Base-by-base conservation (phyloP, 129 eudicot species). In the Tanacetum coccineum region DNA sequence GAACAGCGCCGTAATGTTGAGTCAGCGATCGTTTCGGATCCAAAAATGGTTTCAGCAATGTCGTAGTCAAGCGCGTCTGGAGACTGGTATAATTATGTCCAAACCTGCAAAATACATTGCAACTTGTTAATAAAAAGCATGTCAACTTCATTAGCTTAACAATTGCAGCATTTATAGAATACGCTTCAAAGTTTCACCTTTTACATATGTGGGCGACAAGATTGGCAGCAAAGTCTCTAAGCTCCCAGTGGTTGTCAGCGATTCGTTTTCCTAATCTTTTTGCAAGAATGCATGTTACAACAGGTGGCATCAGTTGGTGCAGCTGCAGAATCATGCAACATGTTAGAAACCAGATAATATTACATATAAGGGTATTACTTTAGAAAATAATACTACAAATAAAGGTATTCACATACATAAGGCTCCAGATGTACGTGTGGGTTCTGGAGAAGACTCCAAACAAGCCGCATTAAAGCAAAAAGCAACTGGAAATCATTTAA, bases 1-100 rank as follows among this genome's bases (percentile, higher is more conserved):
- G 90, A 67, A 87, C 79, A 55, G 95, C 90, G 46, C 95, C 95
- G 77, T 87, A 87, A 78, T 87, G 95, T 78, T 84, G 95, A 67
- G 95, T 79, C 70, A 87, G 53, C 26, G 90, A 66, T 54, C 84
- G 75, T 61, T 81, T 84, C 62, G 81, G 87, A 64, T 87, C 90
- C 77, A 82, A 70, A 81, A 87, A 84, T 18, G 95, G 76, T 64
- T 79, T 69, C 51, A 81, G 74, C 74, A 87, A 81, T 9, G 95
- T 87, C 79, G 59, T 84, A 9, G 95, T 87, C 56, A 87, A 70
- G 22, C 90, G 87, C 19, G 85, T 75, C 75, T 84, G 90, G 62
- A 87, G 95, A 62, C 73, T 84, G 55, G 78, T 70, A 67, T 87
- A 87, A 72, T 73, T 87, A 79, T 77, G 90, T 71, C 85, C 95